These are phyloP conservation scores for Sporodiniella umbellata DNA, from an alignment of 371 early-diverging fungal genomes.

Conservation along the genomic window DNA sequence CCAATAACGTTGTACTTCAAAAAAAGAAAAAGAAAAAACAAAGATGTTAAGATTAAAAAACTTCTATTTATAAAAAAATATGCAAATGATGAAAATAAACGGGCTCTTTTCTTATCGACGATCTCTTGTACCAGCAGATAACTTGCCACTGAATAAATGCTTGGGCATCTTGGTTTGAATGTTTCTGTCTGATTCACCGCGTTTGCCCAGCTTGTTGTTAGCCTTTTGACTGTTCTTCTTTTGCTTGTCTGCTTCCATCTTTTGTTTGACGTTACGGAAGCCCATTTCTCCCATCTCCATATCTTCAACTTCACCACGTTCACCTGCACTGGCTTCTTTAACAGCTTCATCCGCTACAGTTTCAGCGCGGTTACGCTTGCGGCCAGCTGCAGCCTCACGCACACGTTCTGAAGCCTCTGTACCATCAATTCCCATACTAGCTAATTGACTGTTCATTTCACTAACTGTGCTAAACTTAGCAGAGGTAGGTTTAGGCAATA, in stretches of 20 bases:
- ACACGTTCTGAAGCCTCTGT: slow-evolving; percentile 51
- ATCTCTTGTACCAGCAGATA: slow-evolving; percentile 78
- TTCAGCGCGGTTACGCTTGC: slow-evolving; percentile 75
- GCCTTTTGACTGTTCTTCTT: slow-evolving; percentile 68
- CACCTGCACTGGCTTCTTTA: slow-evolving; percentile 48
- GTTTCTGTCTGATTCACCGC: slow-evolving; percentile 91
- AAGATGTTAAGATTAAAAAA: too few relatives aligned
- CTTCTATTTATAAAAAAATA: too few relatives aligned
- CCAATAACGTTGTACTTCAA: too few relatives aligned
- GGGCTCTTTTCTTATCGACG: slow-evolving; percentile 60
- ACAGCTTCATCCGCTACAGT: slow-evolving; percentile 65
- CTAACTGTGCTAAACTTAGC: slow-evolving; percentile 32
- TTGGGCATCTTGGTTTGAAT: slow-evolving; percentile 93
- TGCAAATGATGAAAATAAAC: slow-evolving; percentile 2
- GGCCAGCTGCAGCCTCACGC: slow-evolving; percentile 36
- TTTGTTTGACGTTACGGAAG: slow-evolving; percentile 72
- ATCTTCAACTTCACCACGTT: slow-evolving; percentile 43
- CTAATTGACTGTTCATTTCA: slow-evolving; percentile 62
- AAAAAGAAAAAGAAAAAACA: too few relatives aligned
- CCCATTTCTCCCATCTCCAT: slow-evolving; percentile 75
- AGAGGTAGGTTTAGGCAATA: slow-evolving; percentile 53
- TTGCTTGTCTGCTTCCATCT: slow-evolving; percentile 72
- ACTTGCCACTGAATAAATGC: slow-evolving; percentile 96
- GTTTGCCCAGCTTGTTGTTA: slow-evolving; percentile 76
- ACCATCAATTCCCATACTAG: slow-evolving; percentile 44